Evolutionary conservation across 116 monocot genomes (phyloP).

Genomic region (Papilionanthe hybrid): DNA sequence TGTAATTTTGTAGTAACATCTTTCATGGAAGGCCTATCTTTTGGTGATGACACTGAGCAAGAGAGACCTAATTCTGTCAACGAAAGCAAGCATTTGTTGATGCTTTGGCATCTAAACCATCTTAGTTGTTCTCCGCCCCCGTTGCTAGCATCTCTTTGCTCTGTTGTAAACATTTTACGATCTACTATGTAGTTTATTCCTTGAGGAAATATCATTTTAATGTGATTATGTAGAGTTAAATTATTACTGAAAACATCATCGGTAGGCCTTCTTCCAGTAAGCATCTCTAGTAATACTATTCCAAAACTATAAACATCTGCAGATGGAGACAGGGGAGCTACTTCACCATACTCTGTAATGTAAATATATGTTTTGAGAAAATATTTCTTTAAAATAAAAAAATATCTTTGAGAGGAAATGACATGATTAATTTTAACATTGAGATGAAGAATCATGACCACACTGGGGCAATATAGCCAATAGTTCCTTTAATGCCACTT

Average conservation of each 20-base stretch:
- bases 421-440: too few species aligned
- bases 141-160: background rate
- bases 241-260: conserved; percentile 26
- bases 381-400: too few species aligned
- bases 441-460: too few species aligned
- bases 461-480: conserved; percentile 36
- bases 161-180: background rate
- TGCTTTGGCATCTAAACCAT: background rate
- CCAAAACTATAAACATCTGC: conserved; percentile 37
- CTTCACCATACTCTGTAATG: conserved; percentile 18
- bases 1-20: conserved; percentile 6
- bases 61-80: conserved; percentile 19
- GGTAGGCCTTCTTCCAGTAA: conserved; percentile 24
- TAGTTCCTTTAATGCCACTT: background rate
- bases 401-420: too few species aligned
- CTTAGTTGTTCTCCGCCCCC: background rate
- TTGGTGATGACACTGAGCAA: conserved; percentile 8
- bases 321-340: conserved; percentile 17
- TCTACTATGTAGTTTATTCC: conserved; percentile 20
- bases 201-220: conserved; percentile 12
- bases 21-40: conserved; percentile 10
- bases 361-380: too few species aligned
- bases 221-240: conserved; percentile 9
- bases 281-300: conserved; percentile 22
- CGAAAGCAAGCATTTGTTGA: conserved; percentile 10